Evolutionary conservation across 306 rosid genomes (phyloP).

Genomic region (Trifolium dubium): DNA sequence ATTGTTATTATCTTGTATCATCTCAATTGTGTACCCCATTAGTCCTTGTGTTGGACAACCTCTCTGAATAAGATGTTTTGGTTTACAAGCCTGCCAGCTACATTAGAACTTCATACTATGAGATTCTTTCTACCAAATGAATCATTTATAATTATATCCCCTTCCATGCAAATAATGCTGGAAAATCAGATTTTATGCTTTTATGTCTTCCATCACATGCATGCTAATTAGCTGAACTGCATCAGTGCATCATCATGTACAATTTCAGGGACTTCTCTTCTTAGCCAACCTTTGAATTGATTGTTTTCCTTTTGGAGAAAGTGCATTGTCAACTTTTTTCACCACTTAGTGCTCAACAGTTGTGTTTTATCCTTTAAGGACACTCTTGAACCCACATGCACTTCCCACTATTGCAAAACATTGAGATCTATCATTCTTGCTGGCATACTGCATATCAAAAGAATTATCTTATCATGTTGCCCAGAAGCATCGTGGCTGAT

Average conservation of each 20-base stretch:
- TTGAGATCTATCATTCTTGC: constrained; percentile 41
- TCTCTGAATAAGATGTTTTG: constrained; percentile 6
- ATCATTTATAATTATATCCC: constrained; percentile 4
- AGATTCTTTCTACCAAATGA: constrained; percentile 24
- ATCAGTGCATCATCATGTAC: constrained; percentile 34
- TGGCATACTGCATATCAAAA: constrained; percentile 42
- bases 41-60: constrained; percentile 31
- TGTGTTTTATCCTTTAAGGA: constrained; percentile 38
- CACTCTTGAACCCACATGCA: constrained; percentile 43
- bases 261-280: constrained; percentile 37
- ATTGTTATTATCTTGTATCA: constrained; percentile 13
- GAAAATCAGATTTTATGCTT: constrained; percentile 34
- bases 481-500: constrained; percentile 40
- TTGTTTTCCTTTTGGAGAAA: constrained; percentile 40
- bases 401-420: constrained; percentile 25
- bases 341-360: constrained; percentile 8
- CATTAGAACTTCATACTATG: constrained; percentile 13
- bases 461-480: constrained; percentile 37
- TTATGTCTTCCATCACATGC: constrained; percentile 24
- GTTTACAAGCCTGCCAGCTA: constrained; percentile 14
- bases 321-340: constrained; percentile 33
- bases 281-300: constrained; percentile 34
- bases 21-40: not conserved
- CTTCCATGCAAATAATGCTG: constrained; percentile 10
- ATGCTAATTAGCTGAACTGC: constrained; percentile 27